These are phyloP conservation scores for Seiridium cupressi DNA, from an alignment of 2,329 filamentous ascomycete genomes.

Conservation along the genomic window DNA sequence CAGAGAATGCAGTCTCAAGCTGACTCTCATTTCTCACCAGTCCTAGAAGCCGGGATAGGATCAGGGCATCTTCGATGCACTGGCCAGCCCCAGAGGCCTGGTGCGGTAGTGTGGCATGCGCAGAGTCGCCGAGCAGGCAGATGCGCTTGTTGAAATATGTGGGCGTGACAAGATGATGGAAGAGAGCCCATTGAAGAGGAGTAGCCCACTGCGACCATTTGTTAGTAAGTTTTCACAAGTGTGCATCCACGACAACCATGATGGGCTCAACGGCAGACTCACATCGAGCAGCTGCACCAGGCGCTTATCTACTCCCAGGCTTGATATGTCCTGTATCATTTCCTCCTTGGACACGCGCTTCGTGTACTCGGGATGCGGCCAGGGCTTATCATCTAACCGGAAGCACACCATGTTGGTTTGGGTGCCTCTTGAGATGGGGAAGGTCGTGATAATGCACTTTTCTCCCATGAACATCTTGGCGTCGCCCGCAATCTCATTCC, in stretches of 20 bases:
- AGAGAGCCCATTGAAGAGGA: constrained; percentile 20
- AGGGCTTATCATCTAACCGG: constrained; percentile 14
- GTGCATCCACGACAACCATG: not conserved
- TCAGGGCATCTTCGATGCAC: constrained; percentile 21
- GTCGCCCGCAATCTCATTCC: constrained; percentile 17
- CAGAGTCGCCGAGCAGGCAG: constrained; percentile 22
- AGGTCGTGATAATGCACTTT: constrained; percentile 15
- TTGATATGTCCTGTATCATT: constrained; percentile 19
- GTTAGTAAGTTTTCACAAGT: not conserved
- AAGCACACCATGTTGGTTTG: constrained; percentile 23
- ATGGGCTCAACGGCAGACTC: not conserved
- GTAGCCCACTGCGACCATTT: constrained; percentile 13
- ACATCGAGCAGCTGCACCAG: constrained; percentile 18
- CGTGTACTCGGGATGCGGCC: constrained; percentile 16
- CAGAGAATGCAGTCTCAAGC: constrained; percentile 19
- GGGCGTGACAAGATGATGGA: constrained; percentile 21
- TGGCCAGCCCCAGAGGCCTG: constrained; percentile 24
- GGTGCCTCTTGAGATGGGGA: constrained; percentile 22
- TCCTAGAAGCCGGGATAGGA: constrained; percentile 19
- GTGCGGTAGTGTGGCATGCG: constrained; percentile 21
- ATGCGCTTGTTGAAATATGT: constrained; percentile 19
- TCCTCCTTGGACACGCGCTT: constrained; percentile 18
- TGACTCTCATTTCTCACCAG: constrained; percentile 15
- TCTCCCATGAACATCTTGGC: constrained; percentile 24
- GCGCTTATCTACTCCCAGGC: constrained; percentile 15